Evolutionary conservation across 179 eudicot species (phyloP), one percentile per base, ranked within the genome.

Genomic region (Corrigiola litoralis): DNA sequence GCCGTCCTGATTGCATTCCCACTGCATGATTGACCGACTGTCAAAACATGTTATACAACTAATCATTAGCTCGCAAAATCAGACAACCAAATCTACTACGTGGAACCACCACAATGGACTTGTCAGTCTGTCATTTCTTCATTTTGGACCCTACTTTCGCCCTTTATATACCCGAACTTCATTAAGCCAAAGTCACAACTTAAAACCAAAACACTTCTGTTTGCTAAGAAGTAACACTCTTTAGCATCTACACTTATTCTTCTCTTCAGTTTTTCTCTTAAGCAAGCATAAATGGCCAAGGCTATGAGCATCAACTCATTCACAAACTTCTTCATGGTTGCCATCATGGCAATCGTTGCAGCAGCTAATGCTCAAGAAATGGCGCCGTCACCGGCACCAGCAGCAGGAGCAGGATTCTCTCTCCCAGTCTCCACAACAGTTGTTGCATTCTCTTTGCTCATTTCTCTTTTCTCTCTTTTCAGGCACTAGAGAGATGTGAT

Each of bases 321-420:
- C 4, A 20, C 37, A 12, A 34, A 23, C 18, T 36, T 73, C 65
- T 2, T 48, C n/a, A 16, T 68, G 0, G 54, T 59, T 2, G 24
- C 31, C 31, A 16, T 66, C 12, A 48, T 66, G 5, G 36, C 65
- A 0, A 17, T 67, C 6, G 1, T 69, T 2, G 69, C 72, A 0
- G 32, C 61, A 2, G 49, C 63, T 4, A 53, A 54, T 9, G 75
- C 46, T 8, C 64, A 71, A 18, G 79, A 46, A 20, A 17, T 36
- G 67, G 51, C 76, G 0, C 75, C 78, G 0, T 63, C 79, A 17
- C 83, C 81, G 0, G 56, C 81, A 0, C 80, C 80, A 2, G 83
- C 46, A 0, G 59, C 79, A 32, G 86, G 86, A 55, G 81, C 83
- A 2, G 86, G 71, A 1, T 82, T 76, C 62, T 73, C 81, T 0